Evolutionary conservation across 2,329 filamentous ascomycete genomes (phyloP), one percentile per base, ranked within the genome.

Genomic region (Claviceps sp.): DNA sequence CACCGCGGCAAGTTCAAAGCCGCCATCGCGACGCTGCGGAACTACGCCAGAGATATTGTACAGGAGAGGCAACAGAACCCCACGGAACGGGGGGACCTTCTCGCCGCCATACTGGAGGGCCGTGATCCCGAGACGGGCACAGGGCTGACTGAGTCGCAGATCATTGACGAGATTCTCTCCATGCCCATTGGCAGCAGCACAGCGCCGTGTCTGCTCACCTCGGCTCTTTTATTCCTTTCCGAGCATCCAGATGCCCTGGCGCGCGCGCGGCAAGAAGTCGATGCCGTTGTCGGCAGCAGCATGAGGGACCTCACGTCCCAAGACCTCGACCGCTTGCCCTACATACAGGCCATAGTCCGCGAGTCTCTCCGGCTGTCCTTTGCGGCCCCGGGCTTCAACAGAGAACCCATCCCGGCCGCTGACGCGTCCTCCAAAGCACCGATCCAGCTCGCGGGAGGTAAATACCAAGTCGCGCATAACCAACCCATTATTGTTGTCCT

Each of bases 101-200:
- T 87, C 8, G 71, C 80, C 49, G 74, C 76, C 3, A 70, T 87
- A 62, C 62, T 87, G 54, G 72, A 75, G 51, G 74, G 69, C 13
- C 73, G 70, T 42, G 84, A 87, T 56, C 76, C 79, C 0, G 73
- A 82, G 60, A 85, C 82, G 0, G 79, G 78, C 30, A 69, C 73
- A 54, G 66, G 66, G 2, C 69, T 87, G 56, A 74, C 67, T 4
- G 76, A 85, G 4, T 75, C 76, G 9, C 77, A 78, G 54, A 74
- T 85, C 48, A 73, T 84, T 47, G 80, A 85, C 63, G 83, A 87
- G 62, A 80, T 87, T 57, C 77, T 85, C 50, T 76, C 77, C 2
- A 84, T 87, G 70, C 75, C 84, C 42, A 81, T 81, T 49, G 78
- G 76, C 4, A 74, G 69, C 62, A 72, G 69, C 60, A 77, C 74